Percentiles rank a stretch among this genome's conserved stretches.
Conservation (phyloP, 2,329 filamentous ascomycete genomes). For the Phyllosticta citribraziliensis region DNA sequence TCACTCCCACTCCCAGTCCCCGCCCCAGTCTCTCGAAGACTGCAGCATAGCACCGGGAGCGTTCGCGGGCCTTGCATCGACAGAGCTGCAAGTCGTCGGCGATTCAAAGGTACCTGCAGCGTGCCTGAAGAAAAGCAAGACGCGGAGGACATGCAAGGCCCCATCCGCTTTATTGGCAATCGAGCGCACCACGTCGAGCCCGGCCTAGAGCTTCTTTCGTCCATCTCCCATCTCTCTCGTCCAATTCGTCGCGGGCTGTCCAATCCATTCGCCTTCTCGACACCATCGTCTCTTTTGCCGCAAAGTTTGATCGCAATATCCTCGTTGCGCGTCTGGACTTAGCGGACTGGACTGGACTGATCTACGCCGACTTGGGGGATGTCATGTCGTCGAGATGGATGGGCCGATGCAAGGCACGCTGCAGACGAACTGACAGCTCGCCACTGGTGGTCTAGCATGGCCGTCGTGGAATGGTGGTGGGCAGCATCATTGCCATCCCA, state of each 20-base stretch:
- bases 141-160: not conserved
- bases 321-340: not conserved
- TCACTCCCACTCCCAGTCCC: too few species aligned
- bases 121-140: not conserved
- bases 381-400: not conserved
- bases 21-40: too few species aligned
- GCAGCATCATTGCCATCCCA: too few species aligned
- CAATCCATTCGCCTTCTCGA: not conserved
- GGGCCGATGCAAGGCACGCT: not conserved
- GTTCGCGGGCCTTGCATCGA: too few species aligned
- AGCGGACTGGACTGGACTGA: not conserved
- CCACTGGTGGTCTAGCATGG: not conserved
- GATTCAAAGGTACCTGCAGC: not conserved
- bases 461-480: too few species aligned
- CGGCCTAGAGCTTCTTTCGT: not conserved
- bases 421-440: not conserved
- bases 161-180: not conserved
- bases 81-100: not conserved
- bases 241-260: not conserved
- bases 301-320: not conserved
- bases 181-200: not conserved
- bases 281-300: not conserved
- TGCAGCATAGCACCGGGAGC: too few species aligned
- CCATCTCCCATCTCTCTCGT: not conserved
- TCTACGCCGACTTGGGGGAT: not conserved